A percentile compares a stretch with the other conserved stretches of the same genome.
phyloP scores from a whole-genome alignment of 805 yeast species.

The Wickerhamomyces mucosus region DNA sequence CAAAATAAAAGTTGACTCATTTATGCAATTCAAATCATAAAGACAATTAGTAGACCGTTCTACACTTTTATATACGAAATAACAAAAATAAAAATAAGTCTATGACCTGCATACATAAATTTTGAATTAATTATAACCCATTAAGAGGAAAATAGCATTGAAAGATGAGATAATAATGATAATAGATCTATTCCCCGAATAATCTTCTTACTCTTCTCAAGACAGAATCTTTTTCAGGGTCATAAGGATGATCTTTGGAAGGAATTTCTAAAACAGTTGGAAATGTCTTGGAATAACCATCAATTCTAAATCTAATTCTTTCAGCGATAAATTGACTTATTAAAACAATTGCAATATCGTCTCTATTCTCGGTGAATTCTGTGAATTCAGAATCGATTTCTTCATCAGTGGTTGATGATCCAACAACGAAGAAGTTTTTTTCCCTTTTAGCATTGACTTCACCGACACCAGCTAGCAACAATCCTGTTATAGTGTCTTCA shows the following conservation, averaged over 20 bases:
- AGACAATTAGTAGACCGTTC: no score
- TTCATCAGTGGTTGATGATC: conserved; percentile 68
- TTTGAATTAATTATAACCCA: no score
- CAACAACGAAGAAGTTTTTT: conserved; percentile 75
- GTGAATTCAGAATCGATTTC: conserved; percentile 70
- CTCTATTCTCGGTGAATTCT: conserved; percentile 60
- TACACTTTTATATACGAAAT: no score
- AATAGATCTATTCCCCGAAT: conserved; percentile 68
- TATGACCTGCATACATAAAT: conserved; percentile 15
- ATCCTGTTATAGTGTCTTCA: conserved; percentile 95
- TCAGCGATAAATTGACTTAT: conserved; percentile 96
- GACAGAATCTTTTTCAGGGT: conserved; percentile 96
- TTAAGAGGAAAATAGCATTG: no score
- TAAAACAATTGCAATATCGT: conserved; percentile 86
- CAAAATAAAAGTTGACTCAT: no score
- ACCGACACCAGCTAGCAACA: conserved; percentile 91
- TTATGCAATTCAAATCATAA: no score
- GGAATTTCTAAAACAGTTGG: conserved; percentile 97
- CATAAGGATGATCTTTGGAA: conserved; percentile 94
- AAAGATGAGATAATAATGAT: conserved; percentile 1
- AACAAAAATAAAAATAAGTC: background rate
- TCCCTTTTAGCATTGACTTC: conserved; percentile 54
- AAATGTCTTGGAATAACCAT: conserved; percentile 78
- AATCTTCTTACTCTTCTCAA: conserved; percentile 89
- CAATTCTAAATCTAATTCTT: conserved; percentile 72